These are phyloP conservation scores for Termitomyces sp. DNA, from an alignment of 768 basidiomycete species.

Conservation along the genomic window DNA sequence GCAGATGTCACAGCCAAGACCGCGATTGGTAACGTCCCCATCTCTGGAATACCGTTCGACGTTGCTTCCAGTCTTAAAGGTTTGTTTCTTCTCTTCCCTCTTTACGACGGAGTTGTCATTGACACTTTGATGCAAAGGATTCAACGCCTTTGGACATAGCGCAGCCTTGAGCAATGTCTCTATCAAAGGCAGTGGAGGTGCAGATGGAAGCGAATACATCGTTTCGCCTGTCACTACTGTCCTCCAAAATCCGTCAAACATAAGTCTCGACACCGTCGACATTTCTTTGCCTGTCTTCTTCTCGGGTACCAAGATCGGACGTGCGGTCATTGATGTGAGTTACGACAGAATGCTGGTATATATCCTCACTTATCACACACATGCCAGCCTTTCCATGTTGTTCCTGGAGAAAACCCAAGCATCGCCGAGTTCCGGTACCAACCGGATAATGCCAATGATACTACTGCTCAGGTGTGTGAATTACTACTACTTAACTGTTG, in stretches of 20 bases:
- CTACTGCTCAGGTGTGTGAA: constrained; percentile 46
- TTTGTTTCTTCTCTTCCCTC: constrained; percentile 14
- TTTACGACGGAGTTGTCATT: background rate
- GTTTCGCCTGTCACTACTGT: constrained; percentile 52
- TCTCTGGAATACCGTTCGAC: constrained; percentile 59
- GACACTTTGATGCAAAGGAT: constrained; percentile 33
- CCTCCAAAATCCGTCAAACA: constrained; percentile 65
- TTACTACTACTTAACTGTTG: background rate
- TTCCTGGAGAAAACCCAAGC: constrained; percentile 53
- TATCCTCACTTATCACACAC: background rate
- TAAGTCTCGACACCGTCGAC: constrained; percentile 56
- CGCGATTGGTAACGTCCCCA: constrained; percentile 62
- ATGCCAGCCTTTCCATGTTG: constrained; percentile 48
- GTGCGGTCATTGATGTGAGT: constrained; percentile 54
- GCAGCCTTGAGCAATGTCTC: constrained; percentile 53
- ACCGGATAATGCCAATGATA: constrained; percentile 63
- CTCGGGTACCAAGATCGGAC: constrained; percentile 53
- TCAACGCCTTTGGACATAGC: constrained; percentile 53
- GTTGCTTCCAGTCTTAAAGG: constrained; percentile 56
- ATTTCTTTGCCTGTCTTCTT: constrained; percentile 58
- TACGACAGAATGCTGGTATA: background rate
- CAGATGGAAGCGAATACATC: constrained; percentile 57
- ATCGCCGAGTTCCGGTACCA: constrained; percentile 65
- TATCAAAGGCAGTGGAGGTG: constrained; percentile 63
- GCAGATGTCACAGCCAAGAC: constrained; percentile 60